phyloP scores from a whole-genome alignment of 2,329 filamentous ascomycete genomes.

The Delphinella strobiligena region DNA sequence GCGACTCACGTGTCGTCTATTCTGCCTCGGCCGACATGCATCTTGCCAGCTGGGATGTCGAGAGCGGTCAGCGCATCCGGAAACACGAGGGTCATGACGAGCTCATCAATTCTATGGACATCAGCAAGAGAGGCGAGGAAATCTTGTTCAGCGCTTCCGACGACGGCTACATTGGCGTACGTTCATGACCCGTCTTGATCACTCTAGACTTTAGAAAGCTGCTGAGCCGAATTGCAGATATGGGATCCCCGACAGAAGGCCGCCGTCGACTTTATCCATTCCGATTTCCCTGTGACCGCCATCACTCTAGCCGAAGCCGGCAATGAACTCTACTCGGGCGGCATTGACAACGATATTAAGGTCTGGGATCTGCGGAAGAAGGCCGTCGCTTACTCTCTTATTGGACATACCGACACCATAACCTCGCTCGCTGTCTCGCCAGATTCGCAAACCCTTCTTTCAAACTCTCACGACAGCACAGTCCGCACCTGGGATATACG shows the following conservation, averaged over 20 bases:
- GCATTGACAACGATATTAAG: conserved; percentile 94
- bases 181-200: conserved; percentile 9
- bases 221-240: conserved; percentile 35
- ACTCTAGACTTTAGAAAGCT: not conserved
- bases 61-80: conserved; percentile 82
- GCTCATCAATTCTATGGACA: conserved; percentile 84
- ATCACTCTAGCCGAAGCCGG: conserved; percentile 87
- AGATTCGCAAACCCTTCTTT: conserved; percentile 79
- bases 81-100: conserved; percentile 89
- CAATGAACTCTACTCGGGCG: conserved; percentile 87
- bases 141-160: conserved; percentile 83
- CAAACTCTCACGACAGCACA: conserved; percentile 87
- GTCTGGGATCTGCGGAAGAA: conserved; percentile 96
- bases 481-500: conserved; percentile 93
- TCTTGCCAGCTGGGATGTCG: conserved; percentile 87
- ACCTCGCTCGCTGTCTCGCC: conserved; percentile 87
- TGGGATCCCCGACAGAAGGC: conserved; percentile 93
- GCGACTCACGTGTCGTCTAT: conserved; percentile 82
- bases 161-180: conserved; percentile 70
- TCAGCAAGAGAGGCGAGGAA: conserved; percentile 82
- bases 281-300: conserved; percentile 83
- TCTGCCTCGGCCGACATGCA: conserved; percentile 90
- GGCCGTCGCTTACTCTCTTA: conserved; percentile 71
- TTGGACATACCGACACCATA: conserved; percentile 83
- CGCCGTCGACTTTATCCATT: conserved; percentile 77